These are phyloP conservation scores for Lophiotrema nucula DNA, from an alignment of 495 filamentous ascomycete species.

Conservation along the genomic window DNA sequence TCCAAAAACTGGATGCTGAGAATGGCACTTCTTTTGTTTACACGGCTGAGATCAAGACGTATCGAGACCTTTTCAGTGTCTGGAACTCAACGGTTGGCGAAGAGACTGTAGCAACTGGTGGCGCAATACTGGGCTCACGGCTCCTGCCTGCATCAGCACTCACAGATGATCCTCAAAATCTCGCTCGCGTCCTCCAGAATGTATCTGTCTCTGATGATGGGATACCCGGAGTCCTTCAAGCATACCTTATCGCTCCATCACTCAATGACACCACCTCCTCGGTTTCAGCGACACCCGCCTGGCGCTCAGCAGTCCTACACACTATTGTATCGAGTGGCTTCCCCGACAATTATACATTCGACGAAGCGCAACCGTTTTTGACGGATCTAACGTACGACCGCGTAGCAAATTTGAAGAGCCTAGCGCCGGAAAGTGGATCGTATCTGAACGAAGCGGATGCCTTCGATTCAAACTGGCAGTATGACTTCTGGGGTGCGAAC, in stretches of 20 bases:
- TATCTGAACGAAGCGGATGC: slow-evolving; percentile 20
- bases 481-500: neutral
- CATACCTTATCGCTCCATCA: neutral
- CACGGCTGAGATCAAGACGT: neutral
- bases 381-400: neutral
- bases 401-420: neutral
- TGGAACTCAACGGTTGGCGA: neutral
- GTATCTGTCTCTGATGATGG: neutral
- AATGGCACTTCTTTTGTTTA: neutral
- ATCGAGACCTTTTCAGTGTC: neutral
- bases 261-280: neutral
- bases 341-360: neutral
- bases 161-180: neutral
- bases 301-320: slow-evolving; percentile 14
- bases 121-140: neutral
- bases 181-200: neutral
- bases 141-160: neutral
- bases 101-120: neutral
- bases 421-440: slow-evolving; percentile 8
- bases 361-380: neutral
- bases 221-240: neutral
- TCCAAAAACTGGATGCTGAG: neutral
- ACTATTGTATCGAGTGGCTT: neutral
- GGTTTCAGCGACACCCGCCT: slow-evolving; percentile 5
- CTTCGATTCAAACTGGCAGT: slow-evolving; percentile 2